Evolutionary conservation across 305 asterid species (phyloP), one percentile per base, ranked within the genome.

Genomic region (Fraxinus latifolia): DNA sequence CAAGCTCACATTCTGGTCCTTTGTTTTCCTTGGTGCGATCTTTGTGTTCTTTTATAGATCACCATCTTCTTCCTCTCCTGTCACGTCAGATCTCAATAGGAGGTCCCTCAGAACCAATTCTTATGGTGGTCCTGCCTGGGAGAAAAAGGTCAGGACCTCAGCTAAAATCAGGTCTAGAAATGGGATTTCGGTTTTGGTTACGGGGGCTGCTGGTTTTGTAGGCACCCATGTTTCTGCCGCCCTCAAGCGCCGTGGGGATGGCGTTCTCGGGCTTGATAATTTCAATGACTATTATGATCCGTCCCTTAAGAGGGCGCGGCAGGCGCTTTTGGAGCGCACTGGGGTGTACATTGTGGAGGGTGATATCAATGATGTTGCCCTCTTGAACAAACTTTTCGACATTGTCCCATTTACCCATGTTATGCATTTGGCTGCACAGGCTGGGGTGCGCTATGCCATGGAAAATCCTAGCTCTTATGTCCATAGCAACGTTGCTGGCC

Each of bases 371-470:
- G 81, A 83, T 21, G 73, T 42, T 4, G 42, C 76, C 2, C 29
- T 83, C 19, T 53, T 83, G 12, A 50, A 76, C 3, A 83, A 80
- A 79, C 74, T 83, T 1, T 83, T 83, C 31, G 81, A 83, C 29
- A 53, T 70, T 47, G 83, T 83, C 11, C 23, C 78, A 1, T 83
- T 83, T 65, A 83, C 78, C 3, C 86, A 83, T 39, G 86, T 83
- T 7, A 83, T 83, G 86, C 86, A 83, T 32, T 47, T 83, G 6
- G 86, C 86, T 15, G 86, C 86, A 12, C 86, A 83, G 55, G 86
- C 86, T 0, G 83, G 83, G n/a, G 86, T 83, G 3, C 55, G 86
- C 1, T 83, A 83, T 50, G 86, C 86, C 1, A 79, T 83, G 86
- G 58, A 80, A 36, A 83, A 83, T 76, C 86, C 83, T 0, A 73